A percentile compares a stretch with the other conserved stretches of the same genome.
These are phyloP conservation scores for Poa pratensis DNA, from an alignment of 176 grass and related monocot species.

Conservation along the genomic window DNA sequence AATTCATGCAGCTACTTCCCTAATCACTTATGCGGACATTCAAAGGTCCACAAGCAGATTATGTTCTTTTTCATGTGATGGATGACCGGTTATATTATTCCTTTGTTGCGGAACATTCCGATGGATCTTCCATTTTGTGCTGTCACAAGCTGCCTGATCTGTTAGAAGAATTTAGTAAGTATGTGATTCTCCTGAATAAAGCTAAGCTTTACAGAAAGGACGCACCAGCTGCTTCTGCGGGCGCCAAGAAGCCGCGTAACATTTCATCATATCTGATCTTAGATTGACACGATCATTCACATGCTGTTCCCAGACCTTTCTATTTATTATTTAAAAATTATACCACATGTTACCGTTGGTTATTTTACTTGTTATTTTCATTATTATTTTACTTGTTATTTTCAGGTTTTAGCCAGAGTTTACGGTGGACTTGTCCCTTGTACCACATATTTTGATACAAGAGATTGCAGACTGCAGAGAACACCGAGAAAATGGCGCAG, in stretches of 20 bases:
- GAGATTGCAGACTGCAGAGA: background rate
- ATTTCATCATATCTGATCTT: conserved; percentile 33
- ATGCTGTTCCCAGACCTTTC: conserved; percentile 6
- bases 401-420: background rate
- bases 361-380: background rate
- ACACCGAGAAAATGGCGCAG: background rate
- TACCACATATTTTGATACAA: background rate
- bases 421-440: background rate
- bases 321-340: conserved; percentile 10
- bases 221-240: conserved; percentile 18
- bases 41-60: conserved; percentile 21
- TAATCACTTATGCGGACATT: conserved; percentile 22
- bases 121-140: conserved; percentile 64
- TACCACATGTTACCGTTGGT: background rate
- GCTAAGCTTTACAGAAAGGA: conserved; percentile 38
- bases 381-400: background rate
- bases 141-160: conserved; percentile 18
- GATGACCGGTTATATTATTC: conserved; percentile 39
- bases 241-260: conserved; percentile 52
- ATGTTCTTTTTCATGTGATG: conserved; percentile 29
- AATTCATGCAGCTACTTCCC: conserved; percentile 26
- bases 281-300: conserved; percentile 2
- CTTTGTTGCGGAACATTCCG: conserved; percentile 49
- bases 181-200: conserved; percentile 40
- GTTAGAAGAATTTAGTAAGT: conserved; percentile 45